Base-by-base conservation (phyloP, 2,329 filamentous ascomycete species). In the Pseudopyricularia javanii region DNA sequence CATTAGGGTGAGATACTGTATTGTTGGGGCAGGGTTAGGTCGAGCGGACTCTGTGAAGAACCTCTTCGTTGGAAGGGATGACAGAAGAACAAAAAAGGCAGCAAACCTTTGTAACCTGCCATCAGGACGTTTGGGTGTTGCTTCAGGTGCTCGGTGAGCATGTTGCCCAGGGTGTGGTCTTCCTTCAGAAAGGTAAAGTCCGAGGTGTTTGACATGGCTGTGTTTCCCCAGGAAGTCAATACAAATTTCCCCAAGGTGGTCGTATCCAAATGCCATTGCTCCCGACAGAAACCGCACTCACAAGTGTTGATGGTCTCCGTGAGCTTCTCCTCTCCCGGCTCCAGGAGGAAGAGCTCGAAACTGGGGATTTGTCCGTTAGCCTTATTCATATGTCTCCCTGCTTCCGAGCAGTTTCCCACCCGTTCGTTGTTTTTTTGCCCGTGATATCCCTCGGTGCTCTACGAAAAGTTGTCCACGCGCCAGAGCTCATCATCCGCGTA, bases 101-200 rank as follows among this genome's bases (percentile, higher is more conserved):
- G 45, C 79, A 57, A 68, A 85, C 86, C 82, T 70, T 94, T 94
- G 76, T 98, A 98, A 12, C 86, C 93, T 55, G 91, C 84, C 76
- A 97, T 95, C 61, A 86, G 74, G 61, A 98, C 86, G 65, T 94
- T 85, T 17, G 82, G 79, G 62, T 88, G 86, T 66, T 87, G 83
- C 71, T 93, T 83, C 54, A 98, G 85, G 62, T 91, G 88, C 63
- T 88, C 84, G 49, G 86, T 80, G 54, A 98, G 78, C 53, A 98
- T 78, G 68, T 98, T 96, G 61, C 85, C 93, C 26, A 98, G 80
- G 1, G 91, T 96, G 71, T 96, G 91, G 62, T 98, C 93, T 68
- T 98, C 93, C 69, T 96, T 97, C 70, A 89, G 88, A 70, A 98
- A 83, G 55, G 88, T 83, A 73, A 98, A 98, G 69, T 96, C 87